These are phyloP conservation scores for Populus ilicifolia DNA, from an alignment of 345 rosid genomes.

Conservation along the genomic window DNA sequence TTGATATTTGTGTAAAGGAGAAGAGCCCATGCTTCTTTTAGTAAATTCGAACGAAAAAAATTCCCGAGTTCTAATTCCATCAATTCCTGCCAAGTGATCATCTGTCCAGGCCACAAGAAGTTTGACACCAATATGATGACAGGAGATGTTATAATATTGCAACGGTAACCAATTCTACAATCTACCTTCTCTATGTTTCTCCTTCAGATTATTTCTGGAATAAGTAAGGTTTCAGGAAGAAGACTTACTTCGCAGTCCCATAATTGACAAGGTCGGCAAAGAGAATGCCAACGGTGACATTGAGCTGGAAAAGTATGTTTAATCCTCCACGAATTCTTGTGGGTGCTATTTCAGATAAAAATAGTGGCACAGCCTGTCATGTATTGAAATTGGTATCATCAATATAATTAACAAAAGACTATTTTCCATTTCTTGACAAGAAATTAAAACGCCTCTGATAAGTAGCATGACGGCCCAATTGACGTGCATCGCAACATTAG, in stretches of 20 bases:
- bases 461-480: no score
- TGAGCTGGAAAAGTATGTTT: conserved; percentile 90
- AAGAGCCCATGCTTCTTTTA: not conserved
- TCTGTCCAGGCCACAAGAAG: not conserved
- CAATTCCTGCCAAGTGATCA: not conserved
- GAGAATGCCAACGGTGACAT: conserved; percentile 87
- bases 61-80: not conserved
- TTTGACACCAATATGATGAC: not conserved
- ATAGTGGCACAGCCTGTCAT: conserved; percentile 80
- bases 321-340: conserved; percentile 87
- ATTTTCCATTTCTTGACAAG: not conserved
- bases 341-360: conserved; percentile 95
- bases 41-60: not conserved
- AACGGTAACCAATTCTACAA: not conserved
- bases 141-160: not conserved
- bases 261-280: conserved; percentile 89
- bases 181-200: not conserved
- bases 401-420: not conserved
- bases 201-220: not conserved
- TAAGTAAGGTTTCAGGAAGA: not conserved
- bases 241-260: conserved; percentile 78
- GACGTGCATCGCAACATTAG: no score
- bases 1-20: not conserved
- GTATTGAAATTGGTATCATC: not conserved
- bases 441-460: no score